These are phyloP conservation scores for Erodium moschatum DNA, from an alignment of 441 rosid genomes.

Conservation along the genomic window DNA sequence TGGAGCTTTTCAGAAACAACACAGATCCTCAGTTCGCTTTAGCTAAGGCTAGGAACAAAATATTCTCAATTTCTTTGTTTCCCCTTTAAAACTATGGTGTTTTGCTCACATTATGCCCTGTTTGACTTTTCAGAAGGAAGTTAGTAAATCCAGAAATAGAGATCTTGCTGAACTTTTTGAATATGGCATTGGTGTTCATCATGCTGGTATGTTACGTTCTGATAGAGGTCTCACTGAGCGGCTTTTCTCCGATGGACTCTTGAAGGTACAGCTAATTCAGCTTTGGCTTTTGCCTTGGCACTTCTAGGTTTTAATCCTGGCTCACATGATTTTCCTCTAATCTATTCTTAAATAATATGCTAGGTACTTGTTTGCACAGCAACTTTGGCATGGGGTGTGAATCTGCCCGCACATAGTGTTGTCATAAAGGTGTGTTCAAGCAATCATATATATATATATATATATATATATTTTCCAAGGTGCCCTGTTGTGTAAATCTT, in stretches of 20 bases:
- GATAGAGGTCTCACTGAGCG: slow-evolving; percentile 93
- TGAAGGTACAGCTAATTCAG: slow-evolving; percentile 50
- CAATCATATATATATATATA: neutral
- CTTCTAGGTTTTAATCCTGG: neutral
- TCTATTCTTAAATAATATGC: slow-evolving; percentile 18
- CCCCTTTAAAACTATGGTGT: neutral
- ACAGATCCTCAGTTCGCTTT: slow-evolving; percentile 61
- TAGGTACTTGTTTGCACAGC: slow-evolving; percentile 98
- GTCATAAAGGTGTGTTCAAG: slow-evolving; percentile 75
- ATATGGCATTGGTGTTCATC: slow-evolving; percentile 77
- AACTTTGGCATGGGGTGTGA: slow-evolving; percentile 99
- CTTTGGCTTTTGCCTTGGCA: slow-evolving; percentile 19
- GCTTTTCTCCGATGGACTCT: slow-evolving; percentile 82
- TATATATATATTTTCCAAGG: neutral
- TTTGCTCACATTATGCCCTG: slow-evolving; percentile 12
- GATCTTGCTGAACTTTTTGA: slow-evolving; percentile 82
- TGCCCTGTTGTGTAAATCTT: slow-evolving; percentile 11
- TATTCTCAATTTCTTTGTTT: slow-evolving; percentile 2
- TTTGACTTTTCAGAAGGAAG: slow-evolving; percentile 63
- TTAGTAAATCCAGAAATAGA: slow-evolving; percentile 87
- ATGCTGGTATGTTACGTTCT: slow-evolving; percentile 95
- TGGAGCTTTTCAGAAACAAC: slow-evolving; percentile 59
- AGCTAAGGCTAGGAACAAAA: slow-evolving; percentile 44
- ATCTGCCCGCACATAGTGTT: slow-evolving; percentile 96
- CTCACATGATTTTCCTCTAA: neutral